Conservation (phyloP, 495 filamentous ascomycete species). For the Cladorrhinum samala region DNA sequence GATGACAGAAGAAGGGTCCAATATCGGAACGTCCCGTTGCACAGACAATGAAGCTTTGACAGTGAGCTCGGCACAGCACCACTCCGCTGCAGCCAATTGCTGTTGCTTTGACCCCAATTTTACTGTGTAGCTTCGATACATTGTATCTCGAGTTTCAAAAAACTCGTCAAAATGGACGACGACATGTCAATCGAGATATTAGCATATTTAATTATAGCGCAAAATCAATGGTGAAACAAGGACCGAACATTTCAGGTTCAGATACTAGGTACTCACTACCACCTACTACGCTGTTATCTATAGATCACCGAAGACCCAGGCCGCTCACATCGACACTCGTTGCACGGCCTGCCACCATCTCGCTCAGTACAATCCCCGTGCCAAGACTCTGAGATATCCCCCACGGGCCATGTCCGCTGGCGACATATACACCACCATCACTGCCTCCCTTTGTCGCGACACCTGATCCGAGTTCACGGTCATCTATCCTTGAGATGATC, state of each 20-base stretch:
- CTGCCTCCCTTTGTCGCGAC: conserved; percentile 33
- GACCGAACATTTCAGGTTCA: too few relatives aligned
- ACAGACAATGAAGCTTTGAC: too few relatives aligned
- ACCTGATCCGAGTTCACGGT: conserved; percentile 45
- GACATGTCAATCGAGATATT: too few relatives aligned
- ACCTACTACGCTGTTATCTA: too few relatives aligned
- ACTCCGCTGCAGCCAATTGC: neutral
- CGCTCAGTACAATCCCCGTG: conserved; percentile 59
- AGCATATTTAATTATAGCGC: too few relatives aligned
- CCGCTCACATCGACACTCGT: conserved; percentile 44
- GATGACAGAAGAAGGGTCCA: neutral
- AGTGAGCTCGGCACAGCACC: neutral
- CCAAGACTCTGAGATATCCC: conserved; percentile 58
- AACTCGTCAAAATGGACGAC: too few relatives aligned
- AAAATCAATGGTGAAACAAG: too few relatives aligned
- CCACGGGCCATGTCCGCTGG: conserved; percentile 70
- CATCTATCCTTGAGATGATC: conserved; percentile 50
- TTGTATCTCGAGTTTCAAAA: neutral
- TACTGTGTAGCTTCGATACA: neutral
- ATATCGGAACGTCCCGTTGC: conserved; percentile 4
- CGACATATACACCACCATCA: conserved; percentile 63
- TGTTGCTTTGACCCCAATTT: neutral
- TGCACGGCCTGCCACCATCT: conserved; percentile 51
- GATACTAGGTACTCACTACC: too few relatives aligned
- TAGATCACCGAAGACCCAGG: conserved; percentile 7